These are phyloP conservation scores for Phytopythium oedochilum DNA, from an alignment of 352 stramenopile species.

Conservation along the genomic window DNA sequence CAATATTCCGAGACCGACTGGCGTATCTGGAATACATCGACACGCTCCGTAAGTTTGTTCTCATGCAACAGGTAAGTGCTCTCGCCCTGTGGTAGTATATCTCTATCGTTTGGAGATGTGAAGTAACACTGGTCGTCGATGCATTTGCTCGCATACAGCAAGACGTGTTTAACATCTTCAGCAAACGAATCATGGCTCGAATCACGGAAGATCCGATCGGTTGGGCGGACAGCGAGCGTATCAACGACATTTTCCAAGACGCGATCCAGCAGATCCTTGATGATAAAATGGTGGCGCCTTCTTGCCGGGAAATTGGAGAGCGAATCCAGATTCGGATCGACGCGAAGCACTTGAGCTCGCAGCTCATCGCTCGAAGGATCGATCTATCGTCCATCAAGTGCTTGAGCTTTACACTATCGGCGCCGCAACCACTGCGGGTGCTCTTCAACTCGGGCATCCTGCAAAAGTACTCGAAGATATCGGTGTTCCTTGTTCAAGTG, in stretches of 20 bases:
- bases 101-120: not conserved
- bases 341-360: slow-evolving; percentile 34
- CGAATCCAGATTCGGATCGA: slow-evolving; percentile 46
- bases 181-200: slow-evolving; percentile 39
- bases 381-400: slow-evolving; percentile 56
- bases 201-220: slow-evolving; percentile 46
- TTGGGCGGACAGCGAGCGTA: slow-evolving; percentile 48
- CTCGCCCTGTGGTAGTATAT: not conserved
- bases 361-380: slow-evolving; percentile 27
- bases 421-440: slow-evolving; percentile 42
- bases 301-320: slow-evolving; percentile 32
- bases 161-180: slow-evolving; percentile 59
- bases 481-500: slow-evolving; percentile 54
- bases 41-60: slow-evolving; percentile 46
- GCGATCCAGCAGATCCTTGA: slow-evolving; percentile 46
- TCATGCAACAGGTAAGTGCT: slow-evolving; percentile 62
- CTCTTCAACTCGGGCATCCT: slow-evolving; percentile 57
- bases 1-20: slow-evolving; percentile 48
- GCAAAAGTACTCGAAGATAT: slow-evolving; percentile 57
- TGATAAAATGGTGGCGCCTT: slow-evolving; percentile 32
- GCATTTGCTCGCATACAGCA: slow-evolving; percentile 22
- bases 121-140: not conserved
- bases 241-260: slow-evolving; percentile 52
- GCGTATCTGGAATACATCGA: slow-evolving; percentile 47
- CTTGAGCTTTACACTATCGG: slow-evolving; percentile 51